phyloP scores from a whole-genome alignment of 495 filamentous ascomycete genomes.

The Glonium stellatum region DNA sequence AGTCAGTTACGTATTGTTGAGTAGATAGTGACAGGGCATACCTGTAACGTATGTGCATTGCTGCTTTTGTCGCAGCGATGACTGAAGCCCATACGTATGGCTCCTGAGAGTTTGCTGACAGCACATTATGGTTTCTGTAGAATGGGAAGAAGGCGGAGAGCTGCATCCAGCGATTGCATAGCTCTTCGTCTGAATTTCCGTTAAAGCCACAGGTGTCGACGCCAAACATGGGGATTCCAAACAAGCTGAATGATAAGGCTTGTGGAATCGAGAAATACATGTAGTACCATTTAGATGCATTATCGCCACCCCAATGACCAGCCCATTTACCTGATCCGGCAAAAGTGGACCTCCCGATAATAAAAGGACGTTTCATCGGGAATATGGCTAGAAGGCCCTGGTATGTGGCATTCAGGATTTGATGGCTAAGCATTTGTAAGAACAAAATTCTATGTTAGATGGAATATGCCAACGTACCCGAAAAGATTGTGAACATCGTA shows the following conservation, averaged over 20 bases:
- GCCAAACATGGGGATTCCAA: constrained; percentile 85
- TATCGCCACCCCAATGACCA: constrained; percentile 87
- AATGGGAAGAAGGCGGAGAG: constrained; percentile 81
- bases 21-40: neutral
- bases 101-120: constrained; percentile 60
- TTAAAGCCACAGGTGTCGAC: constrained; percentile 76
- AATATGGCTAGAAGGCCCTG: constrained; percentile 58
- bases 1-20: neutral
- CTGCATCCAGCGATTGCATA: constrained; percentile 85
- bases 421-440: constrained; percentile 46
- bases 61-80: constrained; percentile 54
- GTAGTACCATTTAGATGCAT: constrained; percentile 42
- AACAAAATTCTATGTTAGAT: constrained; percentile 4
- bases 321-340: constrained; percentile 73
- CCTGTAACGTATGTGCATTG: constrained; percentile 68
- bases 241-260: constrained; percentile 70
- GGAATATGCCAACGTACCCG: constrained; percentile 12
- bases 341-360: constrained; percentile 80
- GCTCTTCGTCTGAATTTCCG: constrained; percentile 62
- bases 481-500: constrained; percentile 78
- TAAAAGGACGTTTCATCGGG: constrained; percentile 67
- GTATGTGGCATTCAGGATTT: constrained; percentile 75
- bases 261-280: constrained; percentile 79
- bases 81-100: constrained; percentile 70
- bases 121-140: constrained; percentile 75